Conservation (phyloP, 805 yeast genomes). For the Ogataea chonburiensis region DNA sequence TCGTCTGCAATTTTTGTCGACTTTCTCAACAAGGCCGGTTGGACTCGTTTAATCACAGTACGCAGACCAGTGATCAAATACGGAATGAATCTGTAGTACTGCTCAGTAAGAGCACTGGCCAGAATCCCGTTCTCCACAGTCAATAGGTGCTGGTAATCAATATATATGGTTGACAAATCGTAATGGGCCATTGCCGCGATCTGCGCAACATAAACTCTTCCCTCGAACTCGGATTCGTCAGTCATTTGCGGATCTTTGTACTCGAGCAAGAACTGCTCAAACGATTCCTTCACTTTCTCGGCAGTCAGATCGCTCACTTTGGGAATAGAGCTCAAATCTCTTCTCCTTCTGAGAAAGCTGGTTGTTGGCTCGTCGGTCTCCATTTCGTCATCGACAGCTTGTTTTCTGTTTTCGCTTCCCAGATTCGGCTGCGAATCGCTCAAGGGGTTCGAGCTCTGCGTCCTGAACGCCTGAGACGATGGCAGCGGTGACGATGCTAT, state of each 20-base stretch:
- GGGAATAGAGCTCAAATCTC: slow-evolving; percentile 68
- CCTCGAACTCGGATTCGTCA: slow-evolving; percentile 43
- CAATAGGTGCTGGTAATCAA: slow-evolving; percentile 78
- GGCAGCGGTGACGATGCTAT: slow-evolving; percentile 33
- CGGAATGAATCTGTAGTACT: slow-evolving; percentile 90
- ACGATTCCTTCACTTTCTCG: slow-evolving; percentile 88
- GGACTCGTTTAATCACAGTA: slow-evolving; percentile 67
- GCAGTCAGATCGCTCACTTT: slow-evolving; percentile 90
- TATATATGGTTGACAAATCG: slow-evolving; percentile 74
- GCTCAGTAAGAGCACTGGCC: slow-evolving; percentile 86
- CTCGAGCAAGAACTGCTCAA: slow-evolving; percentile 77
- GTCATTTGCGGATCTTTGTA: slow-evolving; percentile 45
- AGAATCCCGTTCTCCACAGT: slow-evolving; percentile 80
- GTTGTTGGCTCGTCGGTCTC: slow-evolving; percentile 31
- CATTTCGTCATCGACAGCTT: slow-evolving; percentile 23
- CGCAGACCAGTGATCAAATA: slow-evolving; percentile 74
- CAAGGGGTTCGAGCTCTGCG: slow-evolving; percentile 26
- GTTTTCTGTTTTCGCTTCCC: slow-evolving; percentile 16
- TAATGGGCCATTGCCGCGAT: slow-evolving; percentile 75
- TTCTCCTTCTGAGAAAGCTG: slow-evolving; percentile 42
- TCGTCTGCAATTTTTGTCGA: slow-evolving; percentile 41
- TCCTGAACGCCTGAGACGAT: slow-evolving; percentile 27
- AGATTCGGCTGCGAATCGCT: slow-evolving; percentile 30
- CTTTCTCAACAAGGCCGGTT: slow-evolving; percentile 62
- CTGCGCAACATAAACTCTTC: slow-evolving; percentile 71